Evolutionary conservation across 2,329 filamentous ascomycete genomes (phyloP).

Genomic region (Beauveria bassiana): DNA sequence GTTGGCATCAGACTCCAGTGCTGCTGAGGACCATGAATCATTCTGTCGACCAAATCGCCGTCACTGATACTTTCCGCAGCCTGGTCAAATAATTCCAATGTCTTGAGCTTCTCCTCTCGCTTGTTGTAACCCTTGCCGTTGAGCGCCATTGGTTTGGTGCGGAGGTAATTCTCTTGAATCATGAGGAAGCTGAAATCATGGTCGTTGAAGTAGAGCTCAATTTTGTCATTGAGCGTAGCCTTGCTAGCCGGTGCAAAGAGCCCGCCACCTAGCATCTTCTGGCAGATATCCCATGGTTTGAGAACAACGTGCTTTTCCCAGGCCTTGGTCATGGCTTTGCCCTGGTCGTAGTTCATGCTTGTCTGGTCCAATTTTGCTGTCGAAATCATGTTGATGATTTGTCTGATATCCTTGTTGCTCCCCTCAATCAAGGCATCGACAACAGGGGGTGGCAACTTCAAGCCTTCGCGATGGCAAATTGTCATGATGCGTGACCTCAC

Average conservation of each 20-base stretch:
- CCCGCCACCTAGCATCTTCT: slow-evolving; percentile 82
- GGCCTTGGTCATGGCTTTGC: slow-evolving; percentile 90
- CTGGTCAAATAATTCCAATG: slow-evolving; percentile 77
- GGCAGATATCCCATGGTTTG: slow-evolving; percentile 96
- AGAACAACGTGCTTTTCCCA: slow-evolving; percentile 98
- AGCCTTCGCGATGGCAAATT: slow-evolving; percentile 82
- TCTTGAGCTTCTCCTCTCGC: slow-evolving; percentile 67
- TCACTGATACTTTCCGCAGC: slow-evolving; percentile 96
- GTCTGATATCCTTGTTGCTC: slow-evolving; percentile 89
- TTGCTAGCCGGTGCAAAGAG: slow-evolving; percentile 81
- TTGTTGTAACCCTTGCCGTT: slow-evolving; percentile 47
- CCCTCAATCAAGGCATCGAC: slow-evolving; percentile 93
- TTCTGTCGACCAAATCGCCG: slow-evolving; percentile 88
- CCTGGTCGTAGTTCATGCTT: slow-evolving; percentile 73
- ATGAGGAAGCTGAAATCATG: slow-evolving; percentile 96
- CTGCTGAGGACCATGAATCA: slow-evolving; percentile 97
- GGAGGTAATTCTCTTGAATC: slow-evolving; percentile 97
- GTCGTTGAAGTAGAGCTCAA: slow-evolving; percentile 98
- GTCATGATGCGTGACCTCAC: slow-evolving; percentile 90
- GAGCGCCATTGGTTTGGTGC: slow-evolving; percentile 64
- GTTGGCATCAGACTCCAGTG: slow-evolving; percentile 98
- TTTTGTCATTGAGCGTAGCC: slow-evolving; percentile 89
- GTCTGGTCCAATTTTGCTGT: slow-evolving; percentile 83
- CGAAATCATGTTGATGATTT: slow-evolving; percentile 98
- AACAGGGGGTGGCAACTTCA: slow-evolving; percentile 76